A percentile compares a stretch with the other conserved stretches of the same genome.
Conservation (phyloP, 2,329 filamentous ascomycete species). For the Clonostachys rosea region DNA sequence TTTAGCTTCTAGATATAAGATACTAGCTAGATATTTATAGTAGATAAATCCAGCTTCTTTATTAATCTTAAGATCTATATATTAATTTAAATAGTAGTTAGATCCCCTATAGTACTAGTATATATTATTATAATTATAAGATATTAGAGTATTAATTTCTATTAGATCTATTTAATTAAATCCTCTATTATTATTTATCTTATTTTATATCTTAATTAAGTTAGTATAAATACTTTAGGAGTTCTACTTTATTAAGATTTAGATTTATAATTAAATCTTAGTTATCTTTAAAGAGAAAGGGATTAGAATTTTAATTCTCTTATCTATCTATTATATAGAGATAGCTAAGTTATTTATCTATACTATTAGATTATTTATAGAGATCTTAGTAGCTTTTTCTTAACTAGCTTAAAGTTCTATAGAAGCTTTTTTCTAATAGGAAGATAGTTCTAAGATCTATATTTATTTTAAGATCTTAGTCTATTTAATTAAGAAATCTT, state of each 20-base stretch:
- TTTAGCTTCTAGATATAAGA: background rate
- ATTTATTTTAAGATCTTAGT: background rate
- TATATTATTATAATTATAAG: background rate
- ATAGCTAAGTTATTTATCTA: background rate
- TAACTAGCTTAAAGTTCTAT: background rate
- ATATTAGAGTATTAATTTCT: background rate
- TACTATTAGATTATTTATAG: background rate
- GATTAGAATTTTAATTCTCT: background rate
- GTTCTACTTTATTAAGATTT: background rate
- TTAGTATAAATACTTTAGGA: background rate
- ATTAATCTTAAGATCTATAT: background rate
- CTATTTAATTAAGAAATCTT: background rate
- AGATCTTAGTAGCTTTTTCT: background rate
- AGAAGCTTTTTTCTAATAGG: background rate
- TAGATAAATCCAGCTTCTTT: background rate
- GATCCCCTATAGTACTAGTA: background rate
- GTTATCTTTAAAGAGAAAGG: background rate
- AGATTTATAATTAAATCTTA: background rate
- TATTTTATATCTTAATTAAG: background rate
- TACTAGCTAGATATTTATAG: background rate
- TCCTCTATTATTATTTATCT: background rate
- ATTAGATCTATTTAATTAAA: background rate
- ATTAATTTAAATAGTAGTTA: background rate
- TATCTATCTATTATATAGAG: background rate
- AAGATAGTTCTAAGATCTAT: background rate